Conservation (phyloP, 2,329 filamentous ascomycete genomes). For the Hirsutella rhossiliensis region DNA sequence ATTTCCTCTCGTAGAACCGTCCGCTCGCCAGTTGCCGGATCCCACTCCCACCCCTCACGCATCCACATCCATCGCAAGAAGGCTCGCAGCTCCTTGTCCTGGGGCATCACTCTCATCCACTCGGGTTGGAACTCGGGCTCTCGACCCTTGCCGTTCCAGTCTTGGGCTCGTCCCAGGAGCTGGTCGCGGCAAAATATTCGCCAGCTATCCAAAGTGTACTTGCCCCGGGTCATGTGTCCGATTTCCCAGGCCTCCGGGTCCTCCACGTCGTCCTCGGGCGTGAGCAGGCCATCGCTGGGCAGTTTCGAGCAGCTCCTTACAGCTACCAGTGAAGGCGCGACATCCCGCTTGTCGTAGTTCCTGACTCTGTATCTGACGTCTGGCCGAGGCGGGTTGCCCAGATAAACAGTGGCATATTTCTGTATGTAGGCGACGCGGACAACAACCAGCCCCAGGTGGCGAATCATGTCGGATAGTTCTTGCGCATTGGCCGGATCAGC, state of each 20-base stretch:
- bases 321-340: slow-evolving; percentile 7
- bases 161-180: slow-evolving; percentile 50
- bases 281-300: not conserved
- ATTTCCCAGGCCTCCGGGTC: slow-evolving; percentile 59
- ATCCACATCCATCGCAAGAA: slow-evolving; percentile 89
- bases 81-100: slow-evolving; percentile 80
- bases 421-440: slow-evolving; percentile 58
- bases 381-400: slow-evolving; percentile 46
- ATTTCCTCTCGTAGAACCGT: slow-evolving; percentile 39
- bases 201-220: slow-evolving; percentile 83
- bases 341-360: slow-evolving; percentile 30
- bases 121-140: slow-evolving; percentile 59
- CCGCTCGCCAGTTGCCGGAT: slow-evolving; percentile 56
- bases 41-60: slow-evolving; percentile 73
- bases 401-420: slow-evolving; percentile 57
- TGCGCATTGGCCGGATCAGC: slow-evolving; percentile 33
- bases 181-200: slow-evolving; percentile 84
- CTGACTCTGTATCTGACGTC: slow-evolving; percentile 41
- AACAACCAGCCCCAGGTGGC: slow-evolving; percentile 57
- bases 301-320: not conserved
- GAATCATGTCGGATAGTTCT: slow-evolving; percentile 51
- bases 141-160: slow-evolving; percentile 51
- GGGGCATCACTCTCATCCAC: slow-evolving; percentile 76
- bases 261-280: slow-evolving; percentile 2
- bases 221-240: slow-evolving; percentile 69